These are phyloP conservation scores for Pleurostoma richardsiae DNA, from an alignment of 2,329 filamentous ascomycete genomes.

Conservation along the genomic window DNA sequence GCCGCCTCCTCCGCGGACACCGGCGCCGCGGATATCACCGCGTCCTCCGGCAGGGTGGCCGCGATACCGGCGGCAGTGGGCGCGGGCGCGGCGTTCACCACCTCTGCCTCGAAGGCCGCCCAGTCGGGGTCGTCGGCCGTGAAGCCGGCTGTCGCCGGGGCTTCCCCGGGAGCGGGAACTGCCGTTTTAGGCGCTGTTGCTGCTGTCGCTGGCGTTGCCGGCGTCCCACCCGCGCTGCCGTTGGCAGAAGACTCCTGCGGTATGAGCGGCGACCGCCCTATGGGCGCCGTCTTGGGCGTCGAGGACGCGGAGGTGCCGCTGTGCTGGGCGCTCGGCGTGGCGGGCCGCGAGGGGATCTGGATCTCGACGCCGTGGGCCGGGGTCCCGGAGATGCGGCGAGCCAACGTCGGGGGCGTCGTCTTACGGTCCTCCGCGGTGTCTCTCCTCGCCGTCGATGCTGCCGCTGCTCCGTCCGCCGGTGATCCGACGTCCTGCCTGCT, in stretches of 20 bases:
- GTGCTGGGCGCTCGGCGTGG: constrained; percentile 44
- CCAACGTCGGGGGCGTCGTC: constrained; percentile 34
- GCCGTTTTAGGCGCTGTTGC: not conserved
- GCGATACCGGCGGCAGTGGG: constrained; percentile 12
- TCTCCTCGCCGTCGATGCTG: constrained; percentile 11
- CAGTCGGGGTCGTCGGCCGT: constrained; percentile 68
- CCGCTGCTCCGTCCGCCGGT: constrained; percentile 3
- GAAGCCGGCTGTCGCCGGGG: constrained; percentile 11
- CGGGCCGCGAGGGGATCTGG: constrained; percentile 58
- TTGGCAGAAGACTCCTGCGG: constrained; percentile 15
- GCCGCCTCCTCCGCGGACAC: constrained; percentile 60
- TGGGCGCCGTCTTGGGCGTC: constrained; percentile 30
- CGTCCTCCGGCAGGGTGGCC: constrained; percentile 33
- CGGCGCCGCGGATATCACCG: constrained; percentile 64
- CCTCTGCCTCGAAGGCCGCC: constrained; percentile 80
- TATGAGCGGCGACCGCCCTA: constrained; percentile 32
- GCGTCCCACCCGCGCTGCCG: not conserved
- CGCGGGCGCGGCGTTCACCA: constrained; percentile 47
- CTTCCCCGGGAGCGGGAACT: too few relatives aligned
- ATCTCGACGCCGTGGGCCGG: constrained; percentile 54
- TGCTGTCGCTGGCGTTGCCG: constrained; percentile 4
- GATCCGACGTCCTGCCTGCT: constrained; percentile 30
- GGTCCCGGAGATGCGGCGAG: constrained; percentile 44
- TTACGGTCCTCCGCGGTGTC: constrained; percentile 11
- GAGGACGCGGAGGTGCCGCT: constrained; percentile 32